phyloP scores from a whole-genome alignment of 371 early-diverging fungal genomes.

The Mucor saturninus region DNA sequence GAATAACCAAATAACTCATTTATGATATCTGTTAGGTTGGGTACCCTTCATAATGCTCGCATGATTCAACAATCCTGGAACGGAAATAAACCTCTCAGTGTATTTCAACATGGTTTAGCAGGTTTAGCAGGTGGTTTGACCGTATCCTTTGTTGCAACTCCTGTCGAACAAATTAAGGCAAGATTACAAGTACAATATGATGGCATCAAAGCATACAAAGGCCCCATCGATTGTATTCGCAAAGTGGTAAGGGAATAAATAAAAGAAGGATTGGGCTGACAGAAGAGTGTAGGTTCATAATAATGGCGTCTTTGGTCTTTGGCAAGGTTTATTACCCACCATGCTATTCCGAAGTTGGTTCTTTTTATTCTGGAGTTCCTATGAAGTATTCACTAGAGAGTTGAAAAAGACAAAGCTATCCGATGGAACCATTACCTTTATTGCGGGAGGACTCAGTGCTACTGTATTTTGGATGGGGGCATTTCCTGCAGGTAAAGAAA shows the following conservation, averaged over 20 bases:
- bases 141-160: constrained; percentile 91
- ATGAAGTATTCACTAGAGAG: constrained; percentile 67
- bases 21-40: constrained; percentile 57
- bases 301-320: constrained; percentile 82
- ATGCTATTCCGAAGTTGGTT: constrained; percentile 88
- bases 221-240: constrained; percentile 86
- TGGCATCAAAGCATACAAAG: constrained; percentile 68
- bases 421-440: constrained; percentile 72
- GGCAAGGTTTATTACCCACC: constrained; percentile 83
- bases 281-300: constrained; percentile 52
- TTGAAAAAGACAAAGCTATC: constrained; percentile 53
- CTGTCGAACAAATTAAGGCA: constrained; percentile 85
- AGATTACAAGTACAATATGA: constrained; percentile 93
- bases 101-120: constrained; percentile 74
- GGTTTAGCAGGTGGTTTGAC: constrained; percentile 85
- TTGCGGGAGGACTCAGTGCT: constrained; percentile 91
- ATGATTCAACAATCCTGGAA: constrained; percentile 66
- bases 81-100: constrained; percentile 67
- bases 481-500: constrained; percentile 75
- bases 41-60: constrained; percentile 82
- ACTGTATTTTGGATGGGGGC: constrained; percentile 88
- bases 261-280: not conserved
- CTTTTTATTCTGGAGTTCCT: constrained; percentile 89
- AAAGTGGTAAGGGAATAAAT: constrained; percentile 62
- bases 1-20: not conserved